Evolutionary conservation across 306 rosid species (phyloP).

Genomic region (Pyrus bretschneideri): DNA sequence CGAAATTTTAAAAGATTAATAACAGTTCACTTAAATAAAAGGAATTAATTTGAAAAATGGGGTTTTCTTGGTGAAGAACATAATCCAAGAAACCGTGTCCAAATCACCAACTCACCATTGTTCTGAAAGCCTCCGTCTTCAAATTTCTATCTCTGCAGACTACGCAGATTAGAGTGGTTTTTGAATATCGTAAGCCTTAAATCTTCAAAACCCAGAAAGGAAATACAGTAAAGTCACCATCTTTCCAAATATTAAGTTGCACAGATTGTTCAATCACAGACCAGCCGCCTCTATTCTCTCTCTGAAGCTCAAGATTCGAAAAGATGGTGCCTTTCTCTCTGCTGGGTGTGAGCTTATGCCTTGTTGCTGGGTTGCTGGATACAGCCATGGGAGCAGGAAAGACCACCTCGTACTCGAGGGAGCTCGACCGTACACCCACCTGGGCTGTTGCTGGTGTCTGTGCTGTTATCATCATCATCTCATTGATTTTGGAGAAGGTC

Average conservation of each 20-base stretch:
- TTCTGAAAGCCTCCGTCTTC: neutral
- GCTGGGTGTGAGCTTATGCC: neutral
- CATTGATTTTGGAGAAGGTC: constrained; percentile 56
- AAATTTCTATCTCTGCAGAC: neutral
- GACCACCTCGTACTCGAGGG: constrained; percentile 20
- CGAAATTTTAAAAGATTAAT: too few relatives aligned
- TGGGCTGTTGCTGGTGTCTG: constrained; percentile 93
- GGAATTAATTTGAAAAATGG: neutral
- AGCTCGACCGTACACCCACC: constrained; percentile 79
- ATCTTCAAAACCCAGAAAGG: neutral
- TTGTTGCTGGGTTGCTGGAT: constrained; percentile 15
- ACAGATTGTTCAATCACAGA: neutral
- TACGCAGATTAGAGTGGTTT: too few relatives aligned
- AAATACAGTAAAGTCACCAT: neutral
- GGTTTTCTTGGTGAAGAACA: neutral
- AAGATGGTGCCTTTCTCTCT: neutral
- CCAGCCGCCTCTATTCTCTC: neutral
- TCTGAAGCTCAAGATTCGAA: neutral
- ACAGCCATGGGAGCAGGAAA: constrained; percentile 46
- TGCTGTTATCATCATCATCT: constrained; percentile 64
- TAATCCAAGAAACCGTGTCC: neutral
- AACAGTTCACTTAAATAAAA: too few relatives aligned
- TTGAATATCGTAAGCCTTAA: too few relatives aligned
- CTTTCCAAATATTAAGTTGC: neutral
- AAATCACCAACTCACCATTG: neutral